Evolutionary conservation across 805 yeast species (phyloP).

Genomic region (Saccharomycopsis vini): DNA sequence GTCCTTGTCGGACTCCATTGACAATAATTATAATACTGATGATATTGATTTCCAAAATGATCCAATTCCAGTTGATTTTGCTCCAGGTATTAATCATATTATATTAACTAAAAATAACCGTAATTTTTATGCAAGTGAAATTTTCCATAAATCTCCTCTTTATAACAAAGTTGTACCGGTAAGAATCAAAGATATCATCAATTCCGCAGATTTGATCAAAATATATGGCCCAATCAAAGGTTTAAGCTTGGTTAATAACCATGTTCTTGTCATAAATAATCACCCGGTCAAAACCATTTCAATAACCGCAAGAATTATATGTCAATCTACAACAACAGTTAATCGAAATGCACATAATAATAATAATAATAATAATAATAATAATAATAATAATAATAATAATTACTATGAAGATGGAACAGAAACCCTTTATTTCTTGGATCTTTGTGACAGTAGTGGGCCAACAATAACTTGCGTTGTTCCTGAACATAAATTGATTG

Average conservation of each 20-base stretch:
- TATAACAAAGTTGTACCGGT: conserved; percentile 12
- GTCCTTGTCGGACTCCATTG: too few species aligned
- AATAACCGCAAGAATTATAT: conserved; percentile 13
- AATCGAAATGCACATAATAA: background rate
- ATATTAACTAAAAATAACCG: background rate
- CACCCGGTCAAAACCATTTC: conserved; percentile 11
- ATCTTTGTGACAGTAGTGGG: conserved; percentile 14
- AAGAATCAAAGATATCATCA: conserved; percentile 8
- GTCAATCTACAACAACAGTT: background rate
- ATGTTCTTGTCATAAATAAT: conserved; percentile 12
- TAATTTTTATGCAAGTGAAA: conserved; percentile 12
- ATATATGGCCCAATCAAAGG: conserved; percentile 9
- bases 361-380: too few species aligned
- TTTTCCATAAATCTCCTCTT: conserved; percentile 13
- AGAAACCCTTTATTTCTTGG: conserved; percentile 3
- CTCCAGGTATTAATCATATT: conserved; percentile 15
- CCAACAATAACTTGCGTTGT: conserved; percentile 7
- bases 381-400: too few species aligned
- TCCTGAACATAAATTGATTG: conserved; percentile 12
- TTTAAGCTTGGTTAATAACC: background rate
- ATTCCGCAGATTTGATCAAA: conserved; percentile 10
- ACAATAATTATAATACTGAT: too few species aligned
- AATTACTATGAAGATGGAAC: background rate
- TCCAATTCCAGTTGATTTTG: too few species aligned
- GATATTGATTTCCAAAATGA: too few species aligned